Percentiles rank a stretch among this genome's conserved stretches.
These are phyloP conservation scores for Ophiostoma sp. DNA, from an alignment of 2,329 filamentous ascomycete species.

Conservation along the genomic window DNA sequence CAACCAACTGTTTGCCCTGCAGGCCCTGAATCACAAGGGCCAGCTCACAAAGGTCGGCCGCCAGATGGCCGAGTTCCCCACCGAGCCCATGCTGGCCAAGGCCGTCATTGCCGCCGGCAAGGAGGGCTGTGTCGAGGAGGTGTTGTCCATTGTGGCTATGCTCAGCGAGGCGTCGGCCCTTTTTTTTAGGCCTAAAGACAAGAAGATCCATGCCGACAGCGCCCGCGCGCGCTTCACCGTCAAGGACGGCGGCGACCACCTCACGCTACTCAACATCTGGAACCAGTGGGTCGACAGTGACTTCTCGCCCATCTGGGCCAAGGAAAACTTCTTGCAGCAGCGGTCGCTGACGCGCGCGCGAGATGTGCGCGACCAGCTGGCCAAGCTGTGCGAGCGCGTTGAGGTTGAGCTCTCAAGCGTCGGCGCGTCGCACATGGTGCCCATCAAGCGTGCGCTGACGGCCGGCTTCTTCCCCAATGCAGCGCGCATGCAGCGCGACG, in stretches of 20 bases:
- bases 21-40: conserved; percentile 81
- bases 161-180: conserved; percentile 80
- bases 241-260: conserved; percentile 84
- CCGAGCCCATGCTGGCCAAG: conserved; percentile 82
- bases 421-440: conserved; percentile 65
- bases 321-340: conserved; percentile 91
- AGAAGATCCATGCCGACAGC: conserved; percentile 91
- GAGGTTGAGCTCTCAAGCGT: conserved; percentile 69
- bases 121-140: conserved; percentile 88
- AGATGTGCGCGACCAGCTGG: conserved; percentile 87
- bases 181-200: conserved; percentile 94
- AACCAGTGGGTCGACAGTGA: conserved; percentile 93
- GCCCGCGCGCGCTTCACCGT: conserved; percentile 83
- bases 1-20: conserved; percentile 86
- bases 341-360: conserved; percentile 81
- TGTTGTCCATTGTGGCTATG: conserved; percentile 92
- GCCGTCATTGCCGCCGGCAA: conserved; percentile 82
- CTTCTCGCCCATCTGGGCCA: conserved; percentile 79
- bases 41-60: conserved; percentile 85
- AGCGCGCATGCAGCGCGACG: conserved; percentile 73
- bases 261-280: conserved; percentile 87
- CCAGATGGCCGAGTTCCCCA: conserved; percentile 71
- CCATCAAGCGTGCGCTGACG: conserved; percentile 82
- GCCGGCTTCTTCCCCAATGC: conserved; percentile 94
- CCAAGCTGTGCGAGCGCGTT: conserved; percentile 86